Conservation (phyloP, 2,329 filamentous ascomycete species). For the Apiospora koreana region DNA sequence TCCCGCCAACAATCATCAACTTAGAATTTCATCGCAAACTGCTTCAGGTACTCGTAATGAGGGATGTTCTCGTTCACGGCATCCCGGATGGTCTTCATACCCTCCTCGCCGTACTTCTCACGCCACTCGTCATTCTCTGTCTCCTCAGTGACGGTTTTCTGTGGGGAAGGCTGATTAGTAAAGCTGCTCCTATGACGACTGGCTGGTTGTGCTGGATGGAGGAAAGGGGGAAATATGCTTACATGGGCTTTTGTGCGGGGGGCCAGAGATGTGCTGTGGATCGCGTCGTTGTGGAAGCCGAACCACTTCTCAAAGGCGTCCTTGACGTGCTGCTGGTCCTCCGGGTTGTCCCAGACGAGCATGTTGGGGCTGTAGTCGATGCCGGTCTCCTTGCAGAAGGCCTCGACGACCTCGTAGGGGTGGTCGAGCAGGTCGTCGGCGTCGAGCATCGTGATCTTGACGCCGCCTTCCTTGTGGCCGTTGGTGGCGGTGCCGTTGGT, state of each 20-base stretch:
- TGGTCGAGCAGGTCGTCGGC: conserved; percentile 92
- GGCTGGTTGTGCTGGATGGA: background rate
- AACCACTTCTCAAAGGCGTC: conserved; percentile 93
- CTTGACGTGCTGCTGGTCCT: conserved; percentile 68
- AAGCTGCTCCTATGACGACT: background rate
- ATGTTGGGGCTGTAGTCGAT: conserved; percentile 75
- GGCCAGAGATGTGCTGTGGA: conserved; percentile 76
- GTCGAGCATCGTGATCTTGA: conserved; percentile 83
- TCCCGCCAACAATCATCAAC: conserved; percentile 3
- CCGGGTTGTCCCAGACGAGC: conserved; percentile 80
- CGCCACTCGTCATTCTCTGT: conserved; percentile 71
- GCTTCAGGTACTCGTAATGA: conserved; percentile 81
- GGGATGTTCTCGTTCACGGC: conserved; percentile 71
- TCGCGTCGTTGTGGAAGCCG: conserved; percentile 94
- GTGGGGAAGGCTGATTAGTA: conserved; percentile 28
- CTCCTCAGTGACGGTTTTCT: conserved; percentile 66
- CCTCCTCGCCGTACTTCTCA: conserved; percentile 73
- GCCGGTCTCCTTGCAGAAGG: conserved; percentile 80
- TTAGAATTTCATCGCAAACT: conserved; percentile 68
- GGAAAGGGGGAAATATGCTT: conserved; percentile 31
- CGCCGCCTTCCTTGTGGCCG: conserved; percentile 38
- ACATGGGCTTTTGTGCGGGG: conserved; percentile 66
- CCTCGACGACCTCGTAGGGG: conserved; percentile 72
- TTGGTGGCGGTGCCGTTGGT: conserved; percentile 57
- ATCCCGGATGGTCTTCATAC: conserved; percentile 67